Conservation (phyloP, 192 early-diverging fungal genomes). For the Mortierella claussenii region DNA sequence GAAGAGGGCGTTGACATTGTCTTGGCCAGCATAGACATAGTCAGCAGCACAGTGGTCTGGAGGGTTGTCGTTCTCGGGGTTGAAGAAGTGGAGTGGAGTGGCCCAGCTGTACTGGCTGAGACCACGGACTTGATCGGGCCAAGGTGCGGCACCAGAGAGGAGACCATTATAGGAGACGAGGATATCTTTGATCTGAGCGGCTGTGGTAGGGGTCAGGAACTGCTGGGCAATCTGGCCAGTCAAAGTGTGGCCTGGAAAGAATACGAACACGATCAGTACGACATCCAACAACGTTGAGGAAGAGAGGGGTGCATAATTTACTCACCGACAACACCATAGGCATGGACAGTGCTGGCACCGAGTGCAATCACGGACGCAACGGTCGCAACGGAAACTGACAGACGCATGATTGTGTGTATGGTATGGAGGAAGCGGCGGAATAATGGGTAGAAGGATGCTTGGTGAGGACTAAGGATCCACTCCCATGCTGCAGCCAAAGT, state of each 20-base stretch:
- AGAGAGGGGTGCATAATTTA: not conserved
- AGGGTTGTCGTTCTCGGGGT: constrained; percentile 45
- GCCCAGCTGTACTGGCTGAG: constrained; percentile 34
- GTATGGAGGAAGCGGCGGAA: too few relatives aligned
- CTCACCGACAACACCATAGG: constrained; percentile 27
- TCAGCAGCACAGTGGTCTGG: constrained; percentile 38
- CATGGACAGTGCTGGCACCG: constrained; percentile 21
- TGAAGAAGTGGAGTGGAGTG: constrained; percentile 41
- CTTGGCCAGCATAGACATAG: constrained; percentile 26
- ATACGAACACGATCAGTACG: not conserved
- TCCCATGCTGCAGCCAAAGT: too few relatives aligned
- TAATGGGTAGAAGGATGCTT: not conserved
- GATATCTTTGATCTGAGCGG: constrained; percentile 22
- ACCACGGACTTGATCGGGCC: constrained; percentile 22
- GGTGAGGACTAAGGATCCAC: too few relatives aligned
- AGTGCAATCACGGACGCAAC: constrained; percentile 21
- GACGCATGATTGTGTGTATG: constrained; percentile 27
- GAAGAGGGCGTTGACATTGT: constrained; percentile 52
- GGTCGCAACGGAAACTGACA: not conserved
- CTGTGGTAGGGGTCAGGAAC: constrained; percentile 44
- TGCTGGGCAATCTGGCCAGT: constrained; percentile 55
- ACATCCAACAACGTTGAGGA: not conserved
- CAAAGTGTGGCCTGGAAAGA: constrained; percentile 42
- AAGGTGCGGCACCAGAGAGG: constrained; percentile 27
- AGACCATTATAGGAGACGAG: constrained; percentile 43